Evolutionary conservation across 2,329 filamentous ascomycete genomes (phyloP), one percentile per base, ranked within the genome.

Genomic region (Nigrograna mackinnonii): DNA sequence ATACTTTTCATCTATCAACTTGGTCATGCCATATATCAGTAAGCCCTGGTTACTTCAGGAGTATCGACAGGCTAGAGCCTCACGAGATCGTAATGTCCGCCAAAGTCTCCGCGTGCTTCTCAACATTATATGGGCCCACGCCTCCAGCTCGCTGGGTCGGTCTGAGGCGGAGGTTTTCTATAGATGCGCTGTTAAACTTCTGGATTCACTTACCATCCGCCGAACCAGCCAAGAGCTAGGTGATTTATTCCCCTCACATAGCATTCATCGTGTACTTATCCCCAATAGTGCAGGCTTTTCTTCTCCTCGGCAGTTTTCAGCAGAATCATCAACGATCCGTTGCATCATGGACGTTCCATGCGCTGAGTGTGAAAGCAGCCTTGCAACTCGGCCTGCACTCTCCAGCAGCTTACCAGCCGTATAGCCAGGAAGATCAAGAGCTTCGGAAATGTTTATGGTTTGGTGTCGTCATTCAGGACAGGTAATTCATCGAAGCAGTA

Each of bases 311-410:
- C 2, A 64, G 51, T 24, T 69, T 61, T 26, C 60, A 68, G 22
- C 66, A 69, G 35, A 68, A 67, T 24, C 67, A 50, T n/a, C 62
- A 67, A 34, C 51, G 63, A 3, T 60, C 64, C 6, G 62, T 64
- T 40, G 59, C 63, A 19, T 68, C 64, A 36, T 56, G 60, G 44
- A 54, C 62, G 3, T 57, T 57, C 1, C 63, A 68, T 35, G 56
- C 59, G 1, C 47, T 66, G 2, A 54, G 57, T 1, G 65, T 69
- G 28, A 64, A 64, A 21, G 50, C 60, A 0, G 49, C 62, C 1
- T 68, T 66, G 35, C 64, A 68, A 35, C 53, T 69, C 2, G 67
- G 66, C 5, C 49, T 69, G 17, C 65, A 69, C 40, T 59, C 64
- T 4, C 57, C 55, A 1, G 5, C 31, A 28, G 11, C 24, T 28